Base-by-base conservation (phyloP, 140 eudicot species). In the Anethum foeniculum region DNA sequence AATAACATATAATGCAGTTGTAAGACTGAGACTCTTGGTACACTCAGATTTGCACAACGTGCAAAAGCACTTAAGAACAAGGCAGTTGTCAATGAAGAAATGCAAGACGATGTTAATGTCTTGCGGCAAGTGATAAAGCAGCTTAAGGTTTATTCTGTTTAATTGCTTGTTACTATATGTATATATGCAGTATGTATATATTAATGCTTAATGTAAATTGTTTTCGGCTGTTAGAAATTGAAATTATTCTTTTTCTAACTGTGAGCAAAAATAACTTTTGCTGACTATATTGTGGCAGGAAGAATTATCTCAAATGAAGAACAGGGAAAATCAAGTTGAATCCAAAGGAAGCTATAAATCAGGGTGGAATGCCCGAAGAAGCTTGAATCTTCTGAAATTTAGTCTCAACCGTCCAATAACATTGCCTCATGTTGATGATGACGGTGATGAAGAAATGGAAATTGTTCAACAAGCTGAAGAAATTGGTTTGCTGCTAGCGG, bases 361-460 rank as follows among this genome's bases (percentile, higher is more conserved):
- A 9, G 93, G 91, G 81, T 91, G 99, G 97, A 96, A 86, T 84
- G 91, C 98, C 52, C 86, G 93, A 28, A 88, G 91, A 88, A 96
- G 99, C 86, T 75, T 96, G 76, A 83, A 82, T 82, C 92, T 92
- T 54, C 87, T 93, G 43, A 96, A 92, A 81, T 90, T 85, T 72
- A 96, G 94, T 82, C 96, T 96, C 52, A 88, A 90, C 80, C 96
- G 86, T 76, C 97, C 99, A 6, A 84, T 91, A 88, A 74, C 79
- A 19, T 81, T 89, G 71, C 93, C 97, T 38, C 90, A 65, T 87
- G 81, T 85, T 32, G 97, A 95, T 82, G 97, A 91, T 73, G 99
- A 96, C 30, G 90, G 97, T 75, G 99, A 96, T 56, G 96, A 86
- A 82, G 96, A 88, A 85, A 93, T 96, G 97, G 99, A 96, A 84